Evolutionary conservation across 108 stramenopile genomes (phyloP).

Genomic region (Pseudonitzschia multiseries): DNA sequence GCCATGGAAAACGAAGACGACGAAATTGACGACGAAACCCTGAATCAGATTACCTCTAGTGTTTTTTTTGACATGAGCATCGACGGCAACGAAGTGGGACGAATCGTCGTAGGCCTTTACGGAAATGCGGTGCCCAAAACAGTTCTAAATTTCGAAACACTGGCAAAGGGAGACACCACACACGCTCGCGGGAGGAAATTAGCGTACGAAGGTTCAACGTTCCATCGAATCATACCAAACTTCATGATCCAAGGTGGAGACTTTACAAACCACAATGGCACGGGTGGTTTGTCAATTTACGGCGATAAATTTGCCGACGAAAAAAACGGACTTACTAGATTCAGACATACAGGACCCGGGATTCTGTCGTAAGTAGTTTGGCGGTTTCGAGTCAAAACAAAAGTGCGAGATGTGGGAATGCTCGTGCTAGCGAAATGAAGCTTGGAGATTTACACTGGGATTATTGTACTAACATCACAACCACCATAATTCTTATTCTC

Average conservation of each 20-base stretch:
- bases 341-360: conserved; percentile 91
- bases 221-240: conserved; percentile 93
- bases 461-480: not conserved
- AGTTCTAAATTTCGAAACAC: conserved; percentile 80
- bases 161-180: conserved; percentile 66
- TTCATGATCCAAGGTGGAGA: conserved; percentile 94
- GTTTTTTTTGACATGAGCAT: conserved; percentile 87
- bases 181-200: conserved; percentile 57
- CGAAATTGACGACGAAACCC: conserved; percentile 8
- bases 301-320: conserved; percentile 91
- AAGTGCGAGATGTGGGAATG: too few species aligned
- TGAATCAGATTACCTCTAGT: conserved; percentile 48
- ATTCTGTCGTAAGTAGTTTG: conserved; percentile 34
- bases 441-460: too few species aligned
- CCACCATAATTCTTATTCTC: not conserved
- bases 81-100: conserved; percentile 68
- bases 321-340: conserved; percentile 64
- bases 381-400: too few species aligned
- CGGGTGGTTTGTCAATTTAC: conserved; percentile 78
- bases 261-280: conserved; percentile 94
- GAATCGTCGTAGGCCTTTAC: conserved; percentile 90
- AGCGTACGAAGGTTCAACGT: conserved; percentile 77
- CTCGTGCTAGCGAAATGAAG: too few species aligned
- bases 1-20: conserved; percentile 23
- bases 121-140: conserved; percentile 91